Evolutionary conservation across 345 rosid genomes (phyloP), one percentile per base, ranked within the genome.

Genomic region (Populus nigra): DNA sequence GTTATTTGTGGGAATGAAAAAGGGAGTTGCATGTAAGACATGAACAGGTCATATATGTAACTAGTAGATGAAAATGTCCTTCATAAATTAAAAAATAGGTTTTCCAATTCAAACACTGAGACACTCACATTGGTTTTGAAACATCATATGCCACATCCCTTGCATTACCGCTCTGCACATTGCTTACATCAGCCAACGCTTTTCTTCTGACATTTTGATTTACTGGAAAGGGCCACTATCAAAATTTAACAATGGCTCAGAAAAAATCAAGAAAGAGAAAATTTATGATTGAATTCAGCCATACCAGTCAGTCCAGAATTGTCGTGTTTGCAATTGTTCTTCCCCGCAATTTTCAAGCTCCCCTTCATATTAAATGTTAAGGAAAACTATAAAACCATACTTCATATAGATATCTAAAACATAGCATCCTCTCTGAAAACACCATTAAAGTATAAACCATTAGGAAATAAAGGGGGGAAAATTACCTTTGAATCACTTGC

Each of bases 181-280:
- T 94, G 85, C 97, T 91, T 68, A 94, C 84, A 86, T 93, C 97
- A 73, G 87, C 85, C 88, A 94, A 79, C 29, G 93, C 90, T 78
- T 88, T 93, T 85, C 98, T 90, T 86, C 80, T 79, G 68, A 78
- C 84, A 65, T 76, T 85, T 31, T 72, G 72, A 68, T 83, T 82
- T n/a, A 76, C 93, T 89, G 85, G 73, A 80, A 74, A 70, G 27
- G 45, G 74, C 70, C 61, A 74, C 45, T 38, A 66, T 31, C 45
- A 17, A 31, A 27, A 22, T 59, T 22, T 27, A 47, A 41, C 23
- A 12, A 70, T 1, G 11, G 31, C 23, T 23, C 8, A 23, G 20
- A 82, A 74, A 78, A n/a, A 12, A 50, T 49, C 35, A 71, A 4
- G 27, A 53, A 66, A 68, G 59, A 77, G 63, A 57, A 31, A 45